Base-by-base conservation (phyloP, 345 rosid species). In the Capsella bursapastoris region DNA sequence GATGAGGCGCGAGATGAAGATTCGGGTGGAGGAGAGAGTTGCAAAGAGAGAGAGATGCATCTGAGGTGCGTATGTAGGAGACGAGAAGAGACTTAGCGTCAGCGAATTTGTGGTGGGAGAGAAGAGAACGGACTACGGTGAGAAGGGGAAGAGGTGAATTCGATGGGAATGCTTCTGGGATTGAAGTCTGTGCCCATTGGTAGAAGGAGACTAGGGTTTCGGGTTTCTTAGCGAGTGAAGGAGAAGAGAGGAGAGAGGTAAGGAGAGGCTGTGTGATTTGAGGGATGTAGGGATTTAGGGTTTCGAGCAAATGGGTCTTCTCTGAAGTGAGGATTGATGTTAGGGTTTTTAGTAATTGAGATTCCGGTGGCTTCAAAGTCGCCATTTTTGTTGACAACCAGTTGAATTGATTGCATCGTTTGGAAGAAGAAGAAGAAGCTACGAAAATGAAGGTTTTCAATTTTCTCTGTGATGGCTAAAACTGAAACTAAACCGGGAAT, bases 51-150 rank as follows among this genome's bases (percentile, higher is more conserved):
- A 75, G 82, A 34, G 78, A 57, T 65, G 76, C 67, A 61, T 87
- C 95, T 38, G 86, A 74, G 62, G 85, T 56, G 0, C 5, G 12
- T 57, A 91, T 87, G 80, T 87, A 86, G 27, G 91, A 71, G 40
- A 79, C 77, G 52, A 90, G 84, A 18, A 91, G 89, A 4, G 90
- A 74, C 41, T 79, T 91, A 50, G 96, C 93, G 65, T 86, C 89
- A 58, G 83, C n/a, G 84, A 83, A 89, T 62, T 89, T 86, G 70
- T 80, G 68, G 82, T 78, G 77, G 18, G 69, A 55, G 77, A 89
- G 75, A 53, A 93, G 84, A 18, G 87, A 70, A 44, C 84, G 85
- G 35, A 88, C 84, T 57, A 91, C 82, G 76, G 86, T 73, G 76
- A 88, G 84, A 71, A 90, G 88, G 15, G 88, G 83, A 65, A 82